Percentiles rank a stretch among this genome's conserved stretches.
Evolutionary conservation across 208 protist genomes (phyloP).

Genomic region (Trichomonas vaginalis): DNA sequence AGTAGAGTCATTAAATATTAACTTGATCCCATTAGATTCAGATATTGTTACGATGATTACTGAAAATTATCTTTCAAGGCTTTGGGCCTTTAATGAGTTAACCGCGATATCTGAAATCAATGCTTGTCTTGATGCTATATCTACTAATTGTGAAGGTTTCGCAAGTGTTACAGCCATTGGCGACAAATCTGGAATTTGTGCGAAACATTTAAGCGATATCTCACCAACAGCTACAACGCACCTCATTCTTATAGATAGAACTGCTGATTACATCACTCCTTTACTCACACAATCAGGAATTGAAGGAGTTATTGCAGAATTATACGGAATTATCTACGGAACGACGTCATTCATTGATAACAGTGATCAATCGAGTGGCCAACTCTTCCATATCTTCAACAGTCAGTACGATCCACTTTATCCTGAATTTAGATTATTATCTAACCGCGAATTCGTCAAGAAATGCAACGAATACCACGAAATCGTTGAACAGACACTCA

Average conservation of each 20-base stretch:
- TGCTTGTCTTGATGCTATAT: not conserved
- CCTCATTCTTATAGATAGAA: not conserved
- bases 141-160: not conserved
- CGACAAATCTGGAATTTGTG: not conserved
- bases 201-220: not conserved
- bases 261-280: slow-evolving; percentile 2
- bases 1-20: not conserved
- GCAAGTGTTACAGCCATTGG: not conserved
- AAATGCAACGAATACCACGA: not conserved
- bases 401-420: not conserved
- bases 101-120: not conserved
- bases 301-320: not conserved
- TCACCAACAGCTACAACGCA: not conserved
- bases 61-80: not conserved
- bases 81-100: not conserved
- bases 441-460: not conserved
- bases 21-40: not conserved
- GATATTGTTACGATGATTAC: not conserved
- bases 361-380: no score
- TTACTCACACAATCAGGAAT: not conserved
- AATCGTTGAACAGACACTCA: not conserved
- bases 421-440: not conserved
- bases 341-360: not conserved
- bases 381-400: not conserved
- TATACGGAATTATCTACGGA: not conserved